phyloP scores from a whole-genome alignment of 106 monocot genomes.

The Allium sativum region DNA sequence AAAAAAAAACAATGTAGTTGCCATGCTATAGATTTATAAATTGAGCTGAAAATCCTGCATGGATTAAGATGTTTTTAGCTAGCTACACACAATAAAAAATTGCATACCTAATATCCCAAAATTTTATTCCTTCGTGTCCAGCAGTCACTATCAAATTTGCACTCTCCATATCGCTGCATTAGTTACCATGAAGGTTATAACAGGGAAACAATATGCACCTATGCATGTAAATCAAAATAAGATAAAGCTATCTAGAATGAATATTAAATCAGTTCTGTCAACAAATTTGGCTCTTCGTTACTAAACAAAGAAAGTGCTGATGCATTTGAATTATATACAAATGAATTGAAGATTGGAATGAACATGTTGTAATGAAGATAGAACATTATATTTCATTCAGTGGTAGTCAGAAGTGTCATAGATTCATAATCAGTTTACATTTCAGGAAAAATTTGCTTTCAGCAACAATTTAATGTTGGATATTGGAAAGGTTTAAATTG shows the following conservation, averaged over 20 bases:
- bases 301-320: no score
- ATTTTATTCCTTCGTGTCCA: constrained; percentile 77
- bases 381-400: no score
- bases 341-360: background rate
- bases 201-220: background rate
- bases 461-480: no score
- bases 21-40: background rate
- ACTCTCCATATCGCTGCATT: constrained; percentile 42
- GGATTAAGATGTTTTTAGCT: background rate
- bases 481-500: no score
- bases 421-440: no score
- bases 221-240: background rate
- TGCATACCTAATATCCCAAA: constrained; percentile 88
- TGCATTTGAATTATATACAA: background rate
- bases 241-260: background rate
- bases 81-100: background rate
- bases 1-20: background rate
- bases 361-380: background rate
- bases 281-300: no score
- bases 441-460: no score
- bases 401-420: no score
- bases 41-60: no score
- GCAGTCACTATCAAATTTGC: constrained; percentile 69
- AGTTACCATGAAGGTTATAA: background rate
- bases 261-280: background rate